A percentile compares a stretch with the other conserved stretches of the same genome.
Conservation (phyloP, 352 stramenopile genomes). For the Globisporangium lucens region DNA sequence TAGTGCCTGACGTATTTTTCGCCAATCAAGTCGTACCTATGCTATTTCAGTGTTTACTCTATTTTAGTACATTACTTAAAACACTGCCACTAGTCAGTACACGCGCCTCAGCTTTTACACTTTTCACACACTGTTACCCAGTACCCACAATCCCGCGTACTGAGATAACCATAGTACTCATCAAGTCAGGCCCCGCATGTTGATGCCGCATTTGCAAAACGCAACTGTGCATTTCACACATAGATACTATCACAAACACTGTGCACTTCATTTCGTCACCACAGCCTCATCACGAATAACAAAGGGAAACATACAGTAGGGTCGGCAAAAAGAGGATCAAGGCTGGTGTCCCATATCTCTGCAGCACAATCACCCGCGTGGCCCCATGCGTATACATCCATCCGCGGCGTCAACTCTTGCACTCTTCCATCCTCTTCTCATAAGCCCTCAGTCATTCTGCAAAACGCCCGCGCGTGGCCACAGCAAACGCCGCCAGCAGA, state of each 20-base stretch:
- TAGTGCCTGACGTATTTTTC: background rate
- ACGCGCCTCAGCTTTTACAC: background rate
- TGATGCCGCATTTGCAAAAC: background rate
- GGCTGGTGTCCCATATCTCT: background rate
- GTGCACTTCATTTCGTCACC: background rate
- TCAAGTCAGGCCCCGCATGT: background rate
- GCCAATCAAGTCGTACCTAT: background rate
- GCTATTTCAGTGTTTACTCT: background rate
- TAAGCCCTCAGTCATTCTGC: background rate
- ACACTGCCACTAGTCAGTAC: background rate
- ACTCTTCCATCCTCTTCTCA: background rate
- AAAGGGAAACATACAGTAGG: background rate
- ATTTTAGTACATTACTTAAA: background rate
- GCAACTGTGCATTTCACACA: background rate
- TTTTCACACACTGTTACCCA: background rate
- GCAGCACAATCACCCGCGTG: background rate
- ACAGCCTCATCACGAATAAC: background rate
- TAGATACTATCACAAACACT: too few species aligned
- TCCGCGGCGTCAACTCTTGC: background rate
- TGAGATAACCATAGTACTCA: background rate
- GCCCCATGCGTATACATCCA: background rate
- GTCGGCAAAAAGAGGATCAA: background rate
- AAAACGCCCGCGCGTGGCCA: background rate
- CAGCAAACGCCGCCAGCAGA: background rate
- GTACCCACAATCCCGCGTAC: background rate